Conservation (phyloP, 495 filamentous ascomycete genomes). For the Hypoxylon lienhwacheense region DNA sequence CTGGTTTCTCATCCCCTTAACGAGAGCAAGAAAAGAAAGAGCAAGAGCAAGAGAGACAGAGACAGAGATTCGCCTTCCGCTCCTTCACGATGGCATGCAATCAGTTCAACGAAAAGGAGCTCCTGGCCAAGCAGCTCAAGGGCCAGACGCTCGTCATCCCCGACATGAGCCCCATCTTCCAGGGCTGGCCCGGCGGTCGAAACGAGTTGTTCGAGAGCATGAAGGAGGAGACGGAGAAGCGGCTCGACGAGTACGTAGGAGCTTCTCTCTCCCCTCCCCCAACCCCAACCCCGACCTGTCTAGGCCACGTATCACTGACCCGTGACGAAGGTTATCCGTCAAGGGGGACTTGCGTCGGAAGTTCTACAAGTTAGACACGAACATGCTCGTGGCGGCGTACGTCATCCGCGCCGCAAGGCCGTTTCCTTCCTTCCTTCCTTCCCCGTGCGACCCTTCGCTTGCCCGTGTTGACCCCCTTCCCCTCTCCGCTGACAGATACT, state of each 20-base stretch:
- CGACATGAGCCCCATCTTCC: slow-evolving; percentile 31
- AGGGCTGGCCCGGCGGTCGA: slow-evolving; percentile 27
- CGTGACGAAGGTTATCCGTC: slow-evolving; percentile 8
- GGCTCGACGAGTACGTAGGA: slow-evolving; percentile 20
- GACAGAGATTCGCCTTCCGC: too few relatives aligned
- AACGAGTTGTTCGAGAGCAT: slow-evolving; percentile 28
- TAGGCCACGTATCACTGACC: slow-evolving; percentile 3
- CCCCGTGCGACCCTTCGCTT: too few relatives aligned
- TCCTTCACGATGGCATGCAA: slow-evolving; percentile 16
- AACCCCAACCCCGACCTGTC: background rate
- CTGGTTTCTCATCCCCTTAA: background rate
- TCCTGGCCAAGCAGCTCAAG: slow-evolving; percentile 24
- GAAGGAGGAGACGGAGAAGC: slow-evolving; percentile 23
- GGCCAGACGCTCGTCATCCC: slow-evolving; percentile 33
- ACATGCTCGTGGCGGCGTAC: slow-evolving; percentile 32
- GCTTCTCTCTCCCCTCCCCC: too few relatives aligned
- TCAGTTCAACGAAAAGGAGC: slow-evolving; percentile 16
- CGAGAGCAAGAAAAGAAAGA: too few relatives aligned
- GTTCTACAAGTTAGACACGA: slow-evolving; percentile 23
- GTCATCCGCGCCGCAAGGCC: background rate
- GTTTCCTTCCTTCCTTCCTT: too few relatives aligned
- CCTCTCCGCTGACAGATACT: too few relatives aligned
- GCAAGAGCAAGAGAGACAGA: too few relatives aligned
- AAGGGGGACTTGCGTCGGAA: slow-evolving; percentile 17
- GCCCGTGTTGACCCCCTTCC: too few relatives aligned